Evolutionary conservation across 2,329 filamentous ascomycete genomes (phyloP), one percentile per base, ranked within the genome.

Genomic region (Xylaria sp.): DNA sequence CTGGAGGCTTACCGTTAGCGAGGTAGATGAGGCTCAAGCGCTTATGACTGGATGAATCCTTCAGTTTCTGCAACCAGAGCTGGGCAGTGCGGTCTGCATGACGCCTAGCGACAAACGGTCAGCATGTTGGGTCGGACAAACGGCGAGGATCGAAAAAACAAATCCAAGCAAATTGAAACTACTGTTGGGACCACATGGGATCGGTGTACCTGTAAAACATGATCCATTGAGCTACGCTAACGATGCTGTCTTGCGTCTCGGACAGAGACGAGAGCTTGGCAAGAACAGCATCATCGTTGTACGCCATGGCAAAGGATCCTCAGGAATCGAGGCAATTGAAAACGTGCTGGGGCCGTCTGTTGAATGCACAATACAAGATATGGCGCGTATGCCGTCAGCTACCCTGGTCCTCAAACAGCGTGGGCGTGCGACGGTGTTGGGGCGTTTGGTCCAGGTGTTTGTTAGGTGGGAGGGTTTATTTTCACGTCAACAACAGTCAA

Each of bases 211-310:
- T 91, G 82, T 99, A 95, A 79, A 99, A 99, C 91, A 99, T 96
- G 69, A 99, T 96, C 96, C 96, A 99, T 89, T 98, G 95, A 65
- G 96, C 94, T 69, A 97, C 94, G 39, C 93, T 95, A 68, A 97
- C 88, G 76, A 99, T 98, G 81, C 94, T 96, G 78, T 99, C 96
- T 79, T 99, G 95, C 11, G 94, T 97, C 81, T 99, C 96, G 80
- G 97, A 97, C 69, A 99, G 87, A 47, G 94, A 93, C 36, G 94
- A 96, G 61, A 99, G 90, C 83, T 97, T 97, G 61, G 95, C 93
- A 79, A 94, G 89, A 63, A 99, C 94, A 53, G 94, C 92, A 82
- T 99, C 96, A 81, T 98, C 94, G 72, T 92, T 96, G 82, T 97
- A 98, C 51, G 96, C 90, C 95, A 99, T 97, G 67, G 66, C 79